Evolutionary conservation across 208 protist genomes (phyloP).

Genomic region (Herpetomonas tarakana): DNA sequence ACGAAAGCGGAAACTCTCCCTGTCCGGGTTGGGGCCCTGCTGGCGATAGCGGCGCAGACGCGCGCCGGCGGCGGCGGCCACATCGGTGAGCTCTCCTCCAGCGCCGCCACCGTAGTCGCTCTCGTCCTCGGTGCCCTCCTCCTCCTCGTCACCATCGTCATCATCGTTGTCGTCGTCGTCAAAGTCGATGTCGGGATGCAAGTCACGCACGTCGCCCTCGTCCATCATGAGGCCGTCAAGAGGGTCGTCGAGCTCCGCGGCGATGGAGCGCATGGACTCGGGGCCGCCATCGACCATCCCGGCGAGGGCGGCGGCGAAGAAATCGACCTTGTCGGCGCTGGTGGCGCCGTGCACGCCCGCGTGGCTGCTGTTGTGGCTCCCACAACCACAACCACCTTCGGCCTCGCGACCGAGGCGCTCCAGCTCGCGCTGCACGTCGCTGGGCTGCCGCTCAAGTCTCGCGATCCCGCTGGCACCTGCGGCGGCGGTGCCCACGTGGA

Average conservation of each 20-base stretch:
- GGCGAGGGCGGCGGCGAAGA: too few species aligned
- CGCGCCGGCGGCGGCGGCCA: background rate
- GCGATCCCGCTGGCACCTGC: background rate
- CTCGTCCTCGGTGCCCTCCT: conserved; percentile 3
- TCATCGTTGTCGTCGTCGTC: conserved; percentile 10
- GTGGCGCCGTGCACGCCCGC: too few species aligned
- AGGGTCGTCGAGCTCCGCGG: background rate
- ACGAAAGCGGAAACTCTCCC: background rate
- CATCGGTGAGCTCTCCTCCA: background rate
- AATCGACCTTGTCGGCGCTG: too few species aligned
- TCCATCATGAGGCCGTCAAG: background rate
- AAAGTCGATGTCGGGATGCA: background rate
- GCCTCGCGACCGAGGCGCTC: background rate
- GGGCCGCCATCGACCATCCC: too few species aligned
- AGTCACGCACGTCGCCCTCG: background rate
- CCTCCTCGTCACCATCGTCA: conserved; percentile 10
- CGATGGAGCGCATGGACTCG: background rate
- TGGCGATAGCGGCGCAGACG: background rate
- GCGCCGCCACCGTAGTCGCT: background rate
- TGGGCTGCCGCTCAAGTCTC: background rate
- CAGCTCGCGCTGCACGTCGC: conserved; percentile 6
- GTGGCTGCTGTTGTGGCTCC: too few species aligned
- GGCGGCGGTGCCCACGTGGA: background rate
- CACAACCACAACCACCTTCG: background rate
- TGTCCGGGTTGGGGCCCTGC: background rate